A percentile compares a stretch with the other conserved stretches of the same genome.
Evolutionary conservation across 164 flowering plant genomes (phyloP).

Genomic region (Sedum album): DNA sequence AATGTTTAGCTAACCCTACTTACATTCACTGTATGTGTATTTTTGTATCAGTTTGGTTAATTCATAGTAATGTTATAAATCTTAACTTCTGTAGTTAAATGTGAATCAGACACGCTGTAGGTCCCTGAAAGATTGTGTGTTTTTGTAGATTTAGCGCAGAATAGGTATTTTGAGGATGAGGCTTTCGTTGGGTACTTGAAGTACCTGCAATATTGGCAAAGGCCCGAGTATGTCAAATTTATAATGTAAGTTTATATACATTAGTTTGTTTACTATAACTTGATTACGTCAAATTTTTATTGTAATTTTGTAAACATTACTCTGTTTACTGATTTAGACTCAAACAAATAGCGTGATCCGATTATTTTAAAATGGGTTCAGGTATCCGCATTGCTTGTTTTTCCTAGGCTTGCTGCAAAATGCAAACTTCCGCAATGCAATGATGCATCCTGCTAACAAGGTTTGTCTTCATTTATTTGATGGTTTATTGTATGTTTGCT

Average conservation of each 20-base stretch:
- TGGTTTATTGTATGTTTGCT: neutral
- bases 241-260: constrained; percentile 57
- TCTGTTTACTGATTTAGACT: too few species aligned
- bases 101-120: too few species aligned
- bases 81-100: too few species aligned
- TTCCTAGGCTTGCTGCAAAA: constrained; percentile 96
- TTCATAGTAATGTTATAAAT: too few species aligned
- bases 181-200: constrained; percentile 95
- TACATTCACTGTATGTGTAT: constrained; percentile 81
- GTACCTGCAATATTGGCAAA: constrained; percentile 94
- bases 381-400: constrained; percentile 95
- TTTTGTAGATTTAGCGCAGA: constrained; percentile 84
- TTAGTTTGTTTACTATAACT: too few species aligned
- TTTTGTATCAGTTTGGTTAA: too few species aligned
- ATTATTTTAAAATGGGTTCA: constrained; percentile 13
- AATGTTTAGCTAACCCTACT: constrained; percentile 93
- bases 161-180: constrained; percentile 97
- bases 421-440: constrained; percentile 81
- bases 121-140: neutral
- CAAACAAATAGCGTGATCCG: too few species aligned
- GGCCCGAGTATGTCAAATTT: constrained; percentile 77
- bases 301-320: too few species aligned
- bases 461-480: constrained; percentile 20
- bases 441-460: constrained; percentile 98
- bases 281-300: too few species aligned